Base-by-base conservation (phyloP, 306 rosid genomes). In the Mimosa pudica region DNA sequence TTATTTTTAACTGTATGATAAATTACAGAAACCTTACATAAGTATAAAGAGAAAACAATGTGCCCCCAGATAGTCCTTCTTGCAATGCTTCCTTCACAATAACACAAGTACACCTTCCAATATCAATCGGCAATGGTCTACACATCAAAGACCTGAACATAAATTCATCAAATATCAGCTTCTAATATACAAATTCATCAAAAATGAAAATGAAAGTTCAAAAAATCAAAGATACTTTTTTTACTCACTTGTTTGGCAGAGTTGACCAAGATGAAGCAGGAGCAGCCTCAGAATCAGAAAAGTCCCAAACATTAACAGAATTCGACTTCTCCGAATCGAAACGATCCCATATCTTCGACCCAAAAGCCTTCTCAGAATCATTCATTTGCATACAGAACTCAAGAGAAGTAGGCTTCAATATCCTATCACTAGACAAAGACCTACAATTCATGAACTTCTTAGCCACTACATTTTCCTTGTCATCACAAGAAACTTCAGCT, bases 11-110 rank as follows among this genome's bases (percentile, higher is more conserved):
- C n/a, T 32, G 16, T 32, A 17, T 32, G 44, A 62, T 62, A 62
- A 30, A 62, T 32, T 33, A 62, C 44, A 32, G 68, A 11, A 4
- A 32, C 32, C 68, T 62, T 62, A 62, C 68, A 62, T 33, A 62
- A n/a, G 68, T 62, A 62, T 32, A 62, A 62, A 32, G 68, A 62
- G 68, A 62, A 12, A 62, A 32, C n/a, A 62, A 32, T 62, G 42
- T 62, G 68, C 68, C 44, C 8, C 68, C 68, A 11, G 68, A 62
- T 12, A 62, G 68, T 62, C 68, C 68, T 62, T 62, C 68, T 32
- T 41, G 68, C n/a, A 42, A 62, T 32, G 68, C 68, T 62, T 62
- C 68, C 68, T 62, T 62, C n/a, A 62, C 68, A 62, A 62, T 62
- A 32, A 62, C 68, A 62, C 68, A 62, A 10, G 68, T 32, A 32